Conservation (phyloP, 768 basidiomycete genomes). For the Lactarius quietus region DNA sequence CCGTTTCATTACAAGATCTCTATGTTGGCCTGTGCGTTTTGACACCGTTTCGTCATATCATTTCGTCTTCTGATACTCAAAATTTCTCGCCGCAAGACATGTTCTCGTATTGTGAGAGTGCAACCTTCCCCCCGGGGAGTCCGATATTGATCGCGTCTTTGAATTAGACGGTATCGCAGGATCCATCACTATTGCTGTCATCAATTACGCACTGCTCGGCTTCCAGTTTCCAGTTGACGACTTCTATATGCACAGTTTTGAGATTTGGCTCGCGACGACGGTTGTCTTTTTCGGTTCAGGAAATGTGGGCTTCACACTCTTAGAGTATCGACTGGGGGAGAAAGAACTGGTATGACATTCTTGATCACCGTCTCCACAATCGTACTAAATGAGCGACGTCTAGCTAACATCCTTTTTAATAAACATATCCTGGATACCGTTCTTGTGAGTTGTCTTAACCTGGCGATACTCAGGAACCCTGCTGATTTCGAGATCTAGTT, state of each 20-base stretch:
- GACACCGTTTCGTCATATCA: not conserved
- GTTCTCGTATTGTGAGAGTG: constrained; percentile 50
- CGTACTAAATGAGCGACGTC: not conserved
- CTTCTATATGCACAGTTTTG: constrained; percentile 75
- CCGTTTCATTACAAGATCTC: constrained; percentile 51
- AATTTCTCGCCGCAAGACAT: constrained; percentile 35
- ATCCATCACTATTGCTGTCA: constrained; percentile 57
- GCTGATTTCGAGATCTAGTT: constrained; percentile 38
- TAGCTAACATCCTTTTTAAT: constrained; percentile 31
- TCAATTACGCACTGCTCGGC: constrained; percentile 75
- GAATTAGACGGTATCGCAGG: constrained; percentile 54
- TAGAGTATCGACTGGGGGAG: constrained; percentile 68
- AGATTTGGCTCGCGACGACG: constrained; percentile 74
- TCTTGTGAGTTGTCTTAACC: constrained; percentile 34
- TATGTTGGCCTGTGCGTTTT: constrained; percentile 47
- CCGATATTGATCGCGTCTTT: not conserved
- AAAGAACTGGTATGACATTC: constrained; percentile 29
- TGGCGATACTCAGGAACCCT: not conserved
- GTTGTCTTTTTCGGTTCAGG: constrained; percentile 77
- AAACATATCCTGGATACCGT: constrained; percentile 40
- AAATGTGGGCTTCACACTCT: constrained; percentile 63
- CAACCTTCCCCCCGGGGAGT: not conserved
- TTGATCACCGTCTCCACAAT: not conserved
- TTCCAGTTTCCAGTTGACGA: constrained; percentile 70
- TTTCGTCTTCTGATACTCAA: not conserved